phyloP scores from a whole-genome alignment of 148 eudicot genomes.

The Dysphania ambrosioides region DNA sequence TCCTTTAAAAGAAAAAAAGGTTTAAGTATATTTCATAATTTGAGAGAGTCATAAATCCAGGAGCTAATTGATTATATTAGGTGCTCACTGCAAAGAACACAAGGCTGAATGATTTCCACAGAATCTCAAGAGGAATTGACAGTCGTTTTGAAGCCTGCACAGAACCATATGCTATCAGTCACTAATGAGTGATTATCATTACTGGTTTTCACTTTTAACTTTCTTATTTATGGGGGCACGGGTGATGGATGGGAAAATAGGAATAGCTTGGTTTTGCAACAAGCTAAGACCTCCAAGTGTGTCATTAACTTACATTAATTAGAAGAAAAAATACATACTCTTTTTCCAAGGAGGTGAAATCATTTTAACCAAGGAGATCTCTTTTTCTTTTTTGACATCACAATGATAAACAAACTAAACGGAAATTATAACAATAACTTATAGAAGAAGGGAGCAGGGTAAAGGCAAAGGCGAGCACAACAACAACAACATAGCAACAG shows the following conservation, averaged over 20 bases:
- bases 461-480: too few relatives aligned
- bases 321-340: too few relatives aligned
- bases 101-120: conserved; percentile 94
- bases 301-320: neutral
- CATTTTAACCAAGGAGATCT: too few relatives aligned
- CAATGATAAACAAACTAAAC: neutral
- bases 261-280: neutral
- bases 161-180: neutral
- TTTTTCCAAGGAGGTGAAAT: neutral
- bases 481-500: too few relatives aligned
- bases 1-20: conserved; percentile 44
- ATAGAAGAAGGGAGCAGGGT: too few relatives aligned
- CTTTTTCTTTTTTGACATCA: too few relatives aligned
- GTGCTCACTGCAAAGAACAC: conserved; percentile 86
- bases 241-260: neutral
- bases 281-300: neutral
- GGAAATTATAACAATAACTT: too few relatives aligned
- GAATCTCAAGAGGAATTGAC: conserved; percentile 76
- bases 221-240: too few relatives aligned
- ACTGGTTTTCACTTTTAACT: neutral
- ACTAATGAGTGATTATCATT: neutral
- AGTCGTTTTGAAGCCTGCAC: conserved; percentile 62
- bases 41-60: neutral
- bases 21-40: conserved; percentile 7
- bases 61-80: conserved; percentile 12